A percentile compares a stretch with the other conserved stretches of the same genome.
Evolutionary conservation across 768 basidiomycete genomes (phyloP).

Genomic region (Pleurotus citrinopileatus): DNA sequence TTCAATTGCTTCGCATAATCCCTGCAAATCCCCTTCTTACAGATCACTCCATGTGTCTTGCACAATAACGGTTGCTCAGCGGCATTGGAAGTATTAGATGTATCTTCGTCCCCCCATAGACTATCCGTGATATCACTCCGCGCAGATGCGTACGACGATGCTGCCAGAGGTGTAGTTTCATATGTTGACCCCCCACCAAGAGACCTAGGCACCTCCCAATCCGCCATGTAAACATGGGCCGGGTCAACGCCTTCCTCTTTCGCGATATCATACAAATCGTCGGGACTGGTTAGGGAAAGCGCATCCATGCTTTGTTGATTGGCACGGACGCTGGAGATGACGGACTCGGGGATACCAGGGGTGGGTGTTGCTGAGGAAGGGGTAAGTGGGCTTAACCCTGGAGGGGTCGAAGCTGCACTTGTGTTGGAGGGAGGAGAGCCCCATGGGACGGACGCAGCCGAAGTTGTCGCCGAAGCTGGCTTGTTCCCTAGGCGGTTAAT

Average conservation of each 20-base stretch:
- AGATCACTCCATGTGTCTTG: constrained; percentile 25
- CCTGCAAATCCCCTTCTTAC: constrained; percentile 35
- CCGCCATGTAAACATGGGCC: background rate
- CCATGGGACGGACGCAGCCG: background rate
- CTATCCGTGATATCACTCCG: constrained; percentile 9
- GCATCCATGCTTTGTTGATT: background rate
- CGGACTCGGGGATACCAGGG: constrained; percentile 3
- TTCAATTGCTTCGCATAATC: constrained; percentile 26
- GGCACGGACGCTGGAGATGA: background rate
- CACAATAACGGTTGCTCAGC: constrained; percentile 20
- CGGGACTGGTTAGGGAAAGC: background rate
- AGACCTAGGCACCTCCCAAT: constrained; percentile 8
- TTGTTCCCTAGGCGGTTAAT: background rate
- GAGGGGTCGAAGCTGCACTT: background rate
- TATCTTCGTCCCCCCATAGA: constrained; percentile 23
- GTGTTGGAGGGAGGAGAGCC: constrained; percentile 1
- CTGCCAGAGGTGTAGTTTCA: background rate
- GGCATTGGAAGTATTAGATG: constrained; percentile 8
- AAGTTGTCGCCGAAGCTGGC: background rate
- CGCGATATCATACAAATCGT: constrained; percentile 2
- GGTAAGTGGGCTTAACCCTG: background rate
- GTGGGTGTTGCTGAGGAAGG: constrained; percentile 3
- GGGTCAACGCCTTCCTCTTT: constrained; percentile 7
- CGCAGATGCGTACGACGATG: background rate
- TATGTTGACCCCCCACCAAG: background rate